phyloP scores from a whole-genome alignment of 2,329 filamentous ascomycete species.

The Cytospora chrysosperma region DNA sequence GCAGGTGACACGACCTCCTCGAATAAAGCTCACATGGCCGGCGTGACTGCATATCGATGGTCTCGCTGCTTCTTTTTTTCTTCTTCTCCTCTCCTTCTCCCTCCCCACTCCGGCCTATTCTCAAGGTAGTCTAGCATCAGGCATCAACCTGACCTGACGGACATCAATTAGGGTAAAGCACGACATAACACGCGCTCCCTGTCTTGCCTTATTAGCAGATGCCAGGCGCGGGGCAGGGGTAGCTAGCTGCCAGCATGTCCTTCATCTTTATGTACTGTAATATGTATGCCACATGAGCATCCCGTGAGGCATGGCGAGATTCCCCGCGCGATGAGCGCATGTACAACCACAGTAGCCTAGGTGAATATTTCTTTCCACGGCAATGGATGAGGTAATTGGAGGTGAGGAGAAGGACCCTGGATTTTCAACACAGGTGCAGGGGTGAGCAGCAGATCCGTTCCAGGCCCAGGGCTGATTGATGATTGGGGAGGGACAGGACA shows the following conservation, averaged over 20 bases:
- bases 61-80: no score
- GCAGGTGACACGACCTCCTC: not conserved
- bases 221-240: not conserved
- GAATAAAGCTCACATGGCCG: conserved; percentile 13
- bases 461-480: conserved; percentile 15
- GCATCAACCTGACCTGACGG: not conserved
- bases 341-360: no score
- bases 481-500: conserved; percentile 1
- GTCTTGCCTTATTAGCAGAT: not conserved
- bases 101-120: not conserved
- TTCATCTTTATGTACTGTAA: no score
- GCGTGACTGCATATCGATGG: not conserved
- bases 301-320: not conserved
- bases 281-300: no score
- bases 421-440: conserved; percentile 6
- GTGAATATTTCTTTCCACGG: no score
- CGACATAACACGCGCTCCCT: not conserved
- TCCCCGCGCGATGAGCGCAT: not conserved
- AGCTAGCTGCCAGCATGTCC: not conserved
- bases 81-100: not conserved
- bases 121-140: not conserved
- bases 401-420: conserved; percentile 8
- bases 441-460: conserved; percentile 20
- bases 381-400: conserved; percentile 1
- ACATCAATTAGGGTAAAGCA: not conserved